phyloP scores from a whole-genome alignment of 1,139 yeast genomes.

The Blastobotrys serpentis region DNA sequence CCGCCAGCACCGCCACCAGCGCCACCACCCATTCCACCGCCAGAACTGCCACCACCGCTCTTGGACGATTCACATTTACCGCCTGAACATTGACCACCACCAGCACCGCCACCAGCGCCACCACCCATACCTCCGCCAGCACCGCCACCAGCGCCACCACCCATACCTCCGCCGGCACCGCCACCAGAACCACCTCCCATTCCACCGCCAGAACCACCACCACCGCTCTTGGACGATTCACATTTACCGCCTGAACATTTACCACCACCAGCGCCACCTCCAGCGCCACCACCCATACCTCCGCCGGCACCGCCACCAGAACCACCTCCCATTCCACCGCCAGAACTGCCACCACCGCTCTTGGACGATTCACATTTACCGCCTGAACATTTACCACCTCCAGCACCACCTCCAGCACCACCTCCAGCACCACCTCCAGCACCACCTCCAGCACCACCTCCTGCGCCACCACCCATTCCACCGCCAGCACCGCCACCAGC shows the following conservation, averaged over 20 bases:
- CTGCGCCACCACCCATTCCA: constrained; percentile 1
- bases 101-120: neutral
- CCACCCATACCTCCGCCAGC: neutral
- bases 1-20: constrained; percentile 1
- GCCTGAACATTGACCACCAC: constrained; percentile 4
- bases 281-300: neutral
- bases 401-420: neutral
- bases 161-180: neutral
- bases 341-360: neutral
- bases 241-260: neutral
- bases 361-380: neutral
- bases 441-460: constrained; percentile 1
- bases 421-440: constrained; percentile 1
- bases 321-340: neutral
- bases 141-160: neutral
- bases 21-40: constrained; percentile 2
- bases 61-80: too few relatives aligned
- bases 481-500: neutral
- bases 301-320: neutral
- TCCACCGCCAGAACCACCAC: constrained; percentile 3
- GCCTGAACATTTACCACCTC: neutral
- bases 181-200: neutral
- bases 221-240: neutral
- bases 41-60: neutral
- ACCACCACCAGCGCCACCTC: constrained; percentile 23